Percentiles rank a stretch among this genome's conserved stretches.
Conservation (phyloP, 2,329 filamentous ascomycete species). For the Alternaria brassicae region DNA sequence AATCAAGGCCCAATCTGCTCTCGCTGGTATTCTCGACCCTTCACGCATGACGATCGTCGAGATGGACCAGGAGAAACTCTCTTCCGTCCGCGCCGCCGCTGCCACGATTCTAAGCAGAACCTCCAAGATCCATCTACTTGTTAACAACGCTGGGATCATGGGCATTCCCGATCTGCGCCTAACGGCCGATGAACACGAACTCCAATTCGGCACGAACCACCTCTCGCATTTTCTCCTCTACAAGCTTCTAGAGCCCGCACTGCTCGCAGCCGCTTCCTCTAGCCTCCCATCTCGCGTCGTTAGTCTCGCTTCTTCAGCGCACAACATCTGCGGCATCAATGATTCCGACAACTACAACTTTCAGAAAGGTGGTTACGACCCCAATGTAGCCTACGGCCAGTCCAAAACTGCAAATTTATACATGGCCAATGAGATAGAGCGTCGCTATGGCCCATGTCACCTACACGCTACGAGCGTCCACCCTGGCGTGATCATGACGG, state of each 20-base stretch:
- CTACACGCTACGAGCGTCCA: conserved; percentile 57
- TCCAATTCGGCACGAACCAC: conserved; percentile 56
- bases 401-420: conserved; percentile 61
- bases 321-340: conserved; percentile 45
- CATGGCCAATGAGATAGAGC: conserved; percentile 60
- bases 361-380: conserved; percentile 45
- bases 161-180: conserved; percentile 40
- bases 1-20: conserved; percentile 42
- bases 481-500: conserved; percentile 57
- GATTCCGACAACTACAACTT: conserved; percentile 54
- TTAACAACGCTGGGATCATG: conserved; percentile 59
- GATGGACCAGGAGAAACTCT: conserved; percentile 31
- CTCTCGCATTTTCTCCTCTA: conserved; percentile 56
- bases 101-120: conserved; percentile 24
- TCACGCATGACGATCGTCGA: conserved; percentile 47
- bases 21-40: conserved; percentile 24
- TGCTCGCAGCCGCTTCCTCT: conserved; percentile 48
- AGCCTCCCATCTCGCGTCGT: conserved; percentile 58
- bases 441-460: conserved; percentile 54
- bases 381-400: conserved; percentile 54
- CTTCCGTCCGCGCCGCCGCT: conserved; percentile 29
- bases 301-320: conserved; percentile 54
- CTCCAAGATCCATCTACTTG: conserved; percentile 46
- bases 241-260: conserved; percentile 52
- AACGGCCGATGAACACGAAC: conserved; percentile 47